A percentile compares a stretch with the other conserved stretches of the same genome.
phyloP scores from a whole-genome alignment of 2,329 filamentous ascomycete species.

The Claviceps humidiphila region DNA sequence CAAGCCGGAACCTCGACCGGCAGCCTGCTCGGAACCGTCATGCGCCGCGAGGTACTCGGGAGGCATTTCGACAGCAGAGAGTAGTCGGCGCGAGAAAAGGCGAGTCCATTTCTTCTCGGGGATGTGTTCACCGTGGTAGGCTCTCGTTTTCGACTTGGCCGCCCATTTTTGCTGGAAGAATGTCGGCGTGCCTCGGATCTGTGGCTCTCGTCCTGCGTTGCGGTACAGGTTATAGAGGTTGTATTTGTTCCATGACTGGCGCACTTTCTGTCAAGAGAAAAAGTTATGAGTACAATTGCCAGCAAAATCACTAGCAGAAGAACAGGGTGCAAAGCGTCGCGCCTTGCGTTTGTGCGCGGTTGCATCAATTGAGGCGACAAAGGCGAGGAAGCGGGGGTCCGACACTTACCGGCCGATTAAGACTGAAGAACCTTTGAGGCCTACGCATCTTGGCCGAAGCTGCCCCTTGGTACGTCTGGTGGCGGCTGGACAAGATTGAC shows the following conservation, averaged over 20 bases:
- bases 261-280: slow-evolving; percentile 55
- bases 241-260: slow-evolving; percentile 95
- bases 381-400: background rate
- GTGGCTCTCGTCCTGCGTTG: slow-evolving; percentile 18
- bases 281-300: background rate
- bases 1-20: slow-evolving; percentile 68
- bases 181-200: slow-evolving; percentile 35
- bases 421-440: slow-evolving; percentile 49
- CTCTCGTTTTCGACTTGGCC: slow-evolving; percentile 70
- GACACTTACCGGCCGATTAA: slow-evolving; percentile 49
- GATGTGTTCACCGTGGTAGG: slow-evolving; percentile 91
- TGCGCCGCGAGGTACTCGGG: slow-evolving; percentile 62
- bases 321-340: background rate
- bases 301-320: background rate
- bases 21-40: slow-evolving; percentile 73
- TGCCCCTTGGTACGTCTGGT: slow-evolving; percentile 9
- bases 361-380: background rate
- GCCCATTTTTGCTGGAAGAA: slow-evolving; percentile 99
- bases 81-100: slow-evolving; percentile 74
- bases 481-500: slow-evolving; percentile 3
- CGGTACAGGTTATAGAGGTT: slow-evolving; percentile 77
- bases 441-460: slow-evolving; percentile 35
- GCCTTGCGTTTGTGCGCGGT: background rate
- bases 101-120: slow-evolving; percentile 86
- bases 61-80: slow-evolving; percentile 76